Percentiles rank a stretch among this genome's conserved stretches.
phyloP scores from a whole-genome alignment of 345 rosid genomes.

The Eucalyptus cloeziana region DNA sequence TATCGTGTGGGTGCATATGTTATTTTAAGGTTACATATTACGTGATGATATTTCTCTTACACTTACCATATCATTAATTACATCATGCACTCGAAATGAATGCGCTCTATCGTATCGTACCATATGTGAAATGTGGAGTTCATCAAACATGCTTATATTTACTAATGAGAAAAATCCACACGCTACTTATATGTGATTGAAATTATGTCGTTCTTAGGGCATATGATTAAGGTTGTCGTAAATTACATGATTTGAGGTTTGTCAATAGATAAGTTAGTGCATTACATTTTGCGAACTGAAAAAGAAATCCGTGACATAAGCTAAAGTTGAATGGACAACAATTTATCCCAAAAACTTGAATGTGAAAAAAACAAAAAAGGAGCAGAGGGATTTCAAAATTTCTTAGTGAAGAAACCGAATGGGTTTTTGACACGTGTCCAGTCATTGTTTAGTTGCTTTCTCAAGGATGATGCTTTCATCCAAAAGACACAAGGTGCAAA shows the following conservation, averaged over 20 bases:
- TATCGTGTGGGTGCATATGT: neutral
- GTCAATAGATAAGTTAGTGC: neutral
- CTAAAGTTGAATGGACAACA: neutral
- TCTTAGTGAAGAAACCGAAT: neutral
- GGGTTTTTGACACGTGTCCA: neutral
- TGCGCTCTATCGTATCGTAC: neutral
- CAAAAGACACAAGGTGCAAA: neutral
- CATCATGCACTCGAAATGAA: neutral
- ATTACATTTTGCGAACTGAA: neutral
- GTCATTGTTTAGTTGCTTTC: neutral
- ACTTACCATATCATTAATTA: neutral
- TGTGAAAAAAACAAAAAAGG: neutral
- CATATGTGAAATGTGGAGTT: neutral
- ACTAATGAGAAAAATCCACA: neutral
- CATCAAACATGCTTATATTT: neutral
- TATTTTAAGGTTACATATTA: neutral
- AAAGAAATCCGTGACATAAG: neutral
- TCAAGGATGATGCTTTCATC: neutral
- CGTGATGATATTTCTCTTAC: neutral
- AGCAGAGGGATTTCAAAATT: neutral
- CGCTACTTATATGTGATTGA: neutral
- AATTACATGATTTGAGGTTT: neutral
- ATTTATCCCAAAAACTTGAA: neutral
- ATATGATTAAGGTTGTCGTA: neutral
- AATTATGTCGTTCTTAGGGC: neutral